phyloP scores from a whole-genome alignment of 2,329 filamentous ascomycete genomes.

The Calonectria honghensis region DNA sequence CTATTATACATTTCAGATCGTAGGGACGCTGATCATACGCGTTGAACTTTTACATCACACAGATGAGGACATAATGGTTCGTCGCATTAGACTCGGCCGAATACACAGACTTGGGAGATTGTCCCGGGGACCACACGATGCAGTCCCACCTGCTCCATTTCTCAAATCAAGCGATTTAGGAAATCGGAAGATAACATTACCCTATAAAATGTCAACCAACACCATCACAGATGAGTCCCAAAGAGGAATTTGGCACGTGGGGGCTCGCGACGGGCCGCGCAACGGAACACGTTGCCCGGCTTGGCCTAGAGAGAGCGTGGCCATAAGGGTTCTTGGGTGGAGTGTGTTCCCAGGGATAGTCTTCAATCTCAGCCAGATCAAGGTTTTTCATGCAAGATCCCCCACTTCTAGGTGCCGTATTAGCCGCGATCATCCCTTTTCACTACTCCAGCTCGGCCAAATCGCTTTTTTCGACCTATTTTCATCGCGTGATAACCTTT shows the following conservation, averaged over 20 bases:
- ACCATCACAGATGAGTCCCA: background rate
- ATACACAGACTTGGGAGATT: conserved; percentile 7
- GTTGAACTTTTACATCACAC: too few species aligned
- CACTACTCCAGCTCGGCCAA: background rate
- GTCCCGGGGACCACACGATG: background rate
- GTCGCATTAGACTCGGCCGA: background rate
- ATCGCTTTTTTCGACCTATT: background rate
- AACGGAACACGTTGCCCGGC: conserved; percentile 1
- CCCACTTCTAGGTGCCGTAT: background rate
- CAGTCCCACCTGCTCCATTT: background rate
- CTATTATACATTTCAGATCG: background rate
- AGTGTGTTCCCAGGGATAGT: background rate
- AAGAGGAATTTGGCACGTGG: background rate
- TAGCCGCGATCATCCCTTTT: background rate
- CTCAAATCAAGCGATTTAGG: background rate
- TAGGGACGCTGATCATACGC: background rate
- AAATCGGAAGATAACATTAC: background rate
- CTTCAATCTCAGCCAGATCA: background rate
- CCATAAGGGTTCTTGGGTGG: conserved; percentile 4
- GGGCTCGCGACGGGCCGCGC: background rate
- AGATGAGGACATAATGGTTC: conserved; percentile 6
- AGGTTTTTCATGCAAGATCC: background rate
- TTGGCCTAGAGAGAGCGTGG: background rate
- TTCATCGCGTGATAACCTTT: background rate
- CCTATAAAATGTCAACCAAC: background rate